Conservation (phyloP, 192 early-diverging fungal genomes). For the Chytriomyces confervae region DNA sequence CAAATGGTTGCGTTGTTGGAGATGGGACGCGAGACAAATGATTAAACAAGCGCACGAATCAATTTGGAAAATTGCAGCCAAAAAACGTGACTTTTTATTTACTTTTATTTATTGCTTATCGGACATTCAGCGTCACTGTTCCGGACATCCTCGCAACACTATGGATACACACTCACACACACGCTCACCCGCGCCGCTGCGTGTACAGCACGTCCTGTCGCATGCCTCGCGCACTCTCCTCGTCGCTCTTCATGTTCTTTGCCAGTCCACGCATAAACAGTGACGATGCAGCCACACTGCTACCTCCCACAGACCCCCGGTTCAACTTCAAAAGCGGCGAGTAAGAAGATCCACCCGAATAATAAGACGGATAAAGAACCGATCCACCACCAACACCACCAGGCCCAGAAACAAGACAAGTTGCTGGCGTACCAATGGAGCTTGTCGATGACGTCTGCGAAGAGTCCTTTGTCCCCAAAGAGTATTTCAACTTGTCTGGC, state of each 20-base stretch:
- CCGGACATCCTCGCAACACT: neutral
- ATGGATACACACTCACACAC: neutral
- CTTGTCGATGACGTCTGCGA: neutral
- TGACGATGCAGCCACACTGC: conserved; percentile 5
- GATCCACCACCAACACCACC: neutral
- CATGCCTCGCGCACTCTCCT: neutral
- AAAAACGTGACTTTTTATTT: no score
- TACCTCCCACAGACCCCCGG: neutral
- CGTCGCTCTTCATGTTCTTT: neutral
- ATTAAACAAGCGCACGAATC: no score
- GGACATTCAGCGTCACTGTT: no score
- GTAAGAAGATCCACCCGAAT: neutral
- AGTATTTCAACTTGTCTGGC: neutral
- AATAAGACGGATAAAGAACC: neutral
- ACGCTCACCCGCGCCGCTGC: neutral
- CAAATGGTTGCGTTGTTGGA: no score
- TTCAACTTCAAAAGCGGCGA: neutral
- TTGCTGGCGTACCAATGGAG: neutral
- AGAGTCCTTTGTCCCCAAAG: neutral
- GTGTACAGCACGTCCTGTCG: neutral
- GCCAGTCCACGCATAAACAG: neutral
- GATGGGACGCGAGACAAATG: no score
- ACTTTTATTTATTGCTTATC: no score
- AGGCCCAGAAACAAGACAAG: neutral
- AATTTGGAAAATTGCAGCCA: no score